A percentile compares a stretch with the other conserved stretches of the same genome.
These are phyloP conservation scores for Spathaspora passalidarum DNA, from an alignment of 805 yeast species.

Conservation along the genomic window DNA sequence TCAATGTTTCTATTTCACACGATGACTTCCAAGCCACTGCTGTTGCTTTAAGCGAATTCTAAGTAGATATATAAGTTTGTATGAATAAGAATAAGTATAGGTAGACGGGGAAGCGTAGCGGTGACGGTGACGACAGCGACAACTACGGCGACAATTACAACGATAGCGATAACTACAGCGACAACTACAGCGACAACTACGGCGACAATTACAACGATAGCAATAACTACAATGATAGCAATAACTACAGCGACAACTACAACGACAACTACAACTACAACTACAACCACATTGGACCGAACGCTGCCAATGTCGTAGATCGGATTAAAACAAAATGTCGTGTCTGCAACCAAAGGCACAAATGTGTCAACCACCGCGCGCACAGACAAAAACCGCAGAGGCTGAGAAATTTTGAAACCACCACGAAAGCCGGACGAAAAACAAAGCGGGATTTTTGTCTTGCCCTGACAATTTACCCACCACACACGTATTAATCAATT, in stretches of 20 bases:
- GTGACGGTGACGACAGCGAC: too few species aligned
- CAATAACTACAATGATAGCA: too few species aligned
- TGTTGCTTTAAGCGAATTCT: constrained; percentile 75
- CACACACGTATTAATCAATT: background rate
- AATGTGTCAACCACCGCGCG: background rate
- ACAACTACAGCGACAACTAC: too few species aligned
- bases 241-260: too few species aligned
- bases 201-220: too few species aligned
- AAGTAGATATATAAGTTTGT: constrained; percentile 10
- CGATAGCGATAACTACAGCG: too few species aligned
- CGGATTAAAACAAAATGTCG: too few species aligned
- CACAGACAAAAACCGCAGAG: background rate
- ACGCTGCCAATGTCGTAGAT: too few species aligned
- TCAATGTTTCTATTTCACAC: constrained; percentile 90
- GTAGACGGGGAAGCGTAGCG: background rate
- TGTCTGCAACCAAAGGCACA: background rate
- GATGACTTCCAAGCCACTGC: constrained; percentile 98
- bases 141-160: too few species aligned
- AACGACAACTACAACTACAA: too few species aligned
- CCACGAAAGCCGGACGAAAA: background rate
- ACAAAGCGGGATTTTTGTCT: background rate
- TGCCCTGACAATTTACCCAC: background rate
- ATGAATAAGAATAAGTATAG: background rate
- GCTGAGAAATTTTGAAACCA: too few species aligned
- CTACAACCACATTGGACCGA: too few species aligned